Evolutionary conservation across 192 early-diverging fungal species (phyloP).

Genomic region (Gaertneriomyces semiglobifer): DNA sequence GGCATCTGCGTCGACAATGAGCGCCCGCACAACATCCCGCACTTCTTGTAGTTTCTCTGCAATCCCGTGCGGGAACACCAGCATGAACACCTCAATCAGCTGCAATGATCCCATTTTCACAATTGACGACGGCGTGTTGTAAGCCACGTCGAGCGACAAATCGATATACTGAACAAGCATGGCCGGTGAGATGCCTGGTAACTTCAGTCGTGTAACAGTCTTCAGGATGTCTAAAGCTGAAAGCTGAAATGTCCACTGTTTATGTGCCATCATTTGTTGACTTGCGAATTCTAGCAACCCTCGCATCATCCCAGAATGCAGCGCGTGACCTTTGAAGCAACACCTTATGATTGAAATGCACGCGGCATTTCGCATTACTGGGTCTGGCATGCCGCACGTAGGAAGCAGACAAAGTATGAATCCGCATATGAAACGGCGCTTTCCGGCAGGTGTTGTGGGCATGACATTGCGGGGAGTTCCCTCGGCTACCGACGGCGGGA

Average conservation of each 20-base stretch:
- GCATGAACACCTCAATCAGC: conserved; percentile 48
- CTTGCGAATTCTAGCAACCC: conserved; percentile 51
- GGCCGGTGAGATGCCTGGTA: conserved; percentile 43
- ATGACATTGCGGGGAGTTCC: conserved; percentile 43
- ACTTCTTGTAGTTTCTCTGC: conserved; percentile 43
- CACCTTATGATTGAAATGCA: conserved; percentile 42
- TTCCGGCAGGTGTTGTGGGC: conserved; percentile 50
- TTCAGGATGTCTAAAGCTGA: conserved; percentile 54
- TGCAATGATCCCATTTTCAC: conserved; percentile 50
- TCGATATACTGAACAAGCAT: conserved; percentile 54
- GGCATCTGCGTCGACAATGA: conserved; percentile 43
- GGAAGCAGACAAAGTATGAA: conserved; percentile 55
- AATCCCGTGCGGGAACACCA: conserved; percentile 55
- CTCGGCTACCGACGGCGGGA: conserved; percentile 44
- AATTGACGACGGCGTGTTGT: conserved; percentile 47
- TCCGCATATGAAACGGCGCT: conserved; percentile 51
- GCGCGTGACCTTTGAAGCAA: conserved; percentile 41
- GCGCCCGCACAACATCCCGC: conserved; percentile 44
- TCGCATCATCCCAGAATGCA: conserved; percentile 43
- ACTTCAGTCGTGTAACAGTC: conserved; percentile 44
- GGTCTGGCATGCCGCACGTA: conserved; percentile 54
- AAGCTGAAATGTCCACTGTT: conserved; percentile 57
- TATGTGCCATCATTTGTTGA: conserved; percentile 52
- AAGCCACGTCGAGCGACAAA: conserved; percentile 44
- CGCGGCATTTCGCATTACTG: conserved; percentile 42